Conservation (phyloP, 208 protist genomes). For the Herpetomonas tarakana region DNA sequence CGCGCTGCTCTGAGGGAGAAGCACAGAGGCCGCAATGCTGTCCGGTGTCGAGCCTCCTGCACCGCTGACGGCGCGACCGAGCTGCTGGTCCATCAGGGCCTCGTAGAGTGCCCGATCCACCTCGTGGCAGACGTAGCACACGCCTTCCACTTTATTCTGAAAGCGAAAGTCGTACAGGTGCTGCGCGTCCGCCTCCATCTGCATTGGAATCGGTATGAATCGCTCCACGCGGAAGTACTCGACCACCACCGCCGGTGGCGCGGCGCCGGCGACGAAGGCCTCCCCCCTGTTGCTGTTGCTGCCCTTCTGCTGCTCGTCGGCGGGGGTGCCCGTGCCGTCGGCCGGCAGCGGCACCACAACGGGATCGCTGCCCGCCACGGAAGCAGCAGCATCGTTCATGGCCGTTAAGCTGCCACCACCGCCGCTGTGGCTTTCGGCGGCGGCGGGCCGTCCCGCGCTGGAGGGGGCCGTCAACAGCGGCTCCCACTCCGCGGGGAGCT, state of each 20-base stretch:
- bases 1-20: neutral
- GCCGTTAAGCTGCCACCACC: neutral
- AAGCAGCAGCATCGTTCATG: slow-evolving; percentile 2
- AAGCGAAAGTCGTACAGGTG: slow-evolving; percentile 74
- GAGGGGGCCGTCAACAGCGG: slow-evolving; percentile 22
- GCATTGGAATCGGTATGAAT: slow-evolving; percentile 86
- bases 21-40: neutral
- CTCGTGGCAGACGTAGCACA: slow-evolving; percentile 77
- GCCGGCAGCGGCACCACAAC: neutral
- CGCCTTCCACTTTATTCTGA: slow-evolving; percentile 75
- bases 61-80: neutral
- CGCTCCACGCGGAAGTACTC: slow-evolving; percentile 85
- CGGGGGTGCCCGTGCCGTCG: neutral
- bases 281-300: neutral
- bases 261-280: neutral
- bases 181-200: slow-evolving; percentile 84
- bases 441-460: too few species aligned
- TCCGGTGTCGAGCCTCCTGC: neutral
- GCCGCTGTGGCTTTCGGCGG: neutral
- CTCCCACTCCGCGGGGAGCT: slow-evolving; percentile 67
- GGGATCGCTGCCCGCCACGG: neutral
- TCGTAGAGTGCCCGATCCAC: slow-evolving; percentile 66
- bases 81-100: slow-evolving; percentile 52
- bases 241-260: slow-evolving; percentile 19
- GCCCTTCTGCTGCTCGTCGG: neutral